Base-by-base conservation (phyloP, 495 filamentous ascomycete genomes). In the Daldinia bambusicola region DNA sequence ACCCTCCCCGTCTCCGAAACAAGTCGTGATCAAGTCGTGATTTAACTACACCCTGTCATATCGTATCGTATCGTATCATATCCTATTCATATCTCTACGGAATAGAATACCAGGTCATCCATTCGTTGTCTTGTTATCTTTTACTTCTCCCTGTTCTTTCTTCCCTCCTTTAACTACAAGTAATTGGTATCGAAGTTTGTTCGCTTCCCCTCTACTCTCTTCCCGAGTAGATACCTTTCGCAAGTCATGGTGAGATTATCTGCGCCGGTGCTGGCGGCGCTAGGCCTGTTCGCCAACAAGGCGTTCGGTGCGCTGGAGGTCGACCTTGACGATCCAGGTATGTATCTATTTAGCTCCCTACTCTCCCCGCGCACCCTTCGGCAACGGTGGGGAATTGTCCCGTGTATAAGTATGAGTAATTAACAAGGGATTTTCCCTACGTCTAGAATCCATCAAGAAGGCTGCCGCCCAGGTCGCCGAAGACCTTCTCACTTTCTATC, bases 401-500 rank as follows among this genome's bases (percentile, higher is more conserved):
- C 36, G 34, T 32, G 55, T 22, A 18, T 53, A 36, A 51, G 45
- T 43, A 16, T 16, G 55, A 20, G 45, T 45, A 12, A 62, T 57
- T 68, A 65, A 72, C 56, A 63, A 6, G 14, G 10, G 3, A 43
- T 58, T 16, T 55, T 38, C 32, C 36, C 41, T 41, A 37, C 18
- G 50, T 73, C 1, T 40, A 90, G 88, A 71, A 34, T 89, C 89
- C 4, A 86, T 92, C 73, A 89, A 87, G 74, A 69, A 77, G 55
- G 88, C 88, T 4, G 89, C 91, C 32, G 82, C 84, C 37, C 86
- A 80, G 4, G 84, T 91, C 52, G 90, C 90, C 14, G 83, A 85
- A 76, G 87, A 88, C 65, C 83, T 92, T 80, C 88, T 93, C 80
- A 80, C 79, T 40, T 87, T 84, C 69, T 93, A 93, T 77, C 81